Base-by-base conservation (phyloP, 2,329 filamentous ascomycete species). In the Lecanosticta acicola region DNA sequence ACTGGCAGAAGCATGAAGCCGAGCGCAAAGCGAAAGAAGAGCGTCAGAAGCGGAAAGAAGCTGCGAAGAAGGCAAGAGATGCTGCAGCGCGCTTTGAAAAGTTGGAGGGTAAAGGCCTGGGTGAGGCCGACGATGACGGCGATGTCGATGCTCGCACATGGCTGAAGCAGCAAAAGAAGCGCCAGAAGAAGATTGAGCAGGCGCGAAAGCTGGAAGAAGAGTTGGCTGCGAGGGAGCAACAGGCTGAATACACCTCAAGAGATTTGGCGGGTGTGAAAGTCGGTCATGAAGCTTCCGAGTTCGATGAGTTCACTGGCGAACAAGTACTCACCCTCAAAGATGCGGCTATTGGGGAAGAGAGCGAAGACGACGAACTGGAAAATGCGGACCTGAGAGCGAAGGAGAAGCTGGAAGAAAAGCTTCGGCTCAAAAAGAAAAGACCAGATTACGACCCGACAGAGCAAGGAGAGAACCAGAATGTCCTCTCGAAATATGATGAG, bases 311-410 rank as follows among this genome's bases (percentile, higher is more conserved):
- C 32, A 84, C 80, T 14, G 74, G 87, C 48, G 90, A 95, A 48
- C 89, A 97, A 63, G 81, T 98, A 24, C 73, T 98, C 43, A 96
- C 91, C 0, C 77, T 98, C n/a, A 96, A 95, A 63, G 93, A 98
- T 68, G 80, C 85, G 1, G 87, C 86, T 1, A 87, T 98, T 44
- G 80, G 89, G 39, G 81, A 87, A 8, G 72, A 74, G 48, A 89
- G 88, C 20, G 85, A 89, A 48, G 91, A 87, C 2, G 93, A 97
- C 64, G 89, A 97, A 68, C 75, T 98, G 11, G 87, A 93, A 65
- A 89, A 89, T 50, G 58, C 86, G 33, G 76, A 82, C 24, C 68
- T 94, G 43, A 78, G 79, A 36, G 87, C 89, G 56, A 75, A 77
- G 48, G 86, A 93, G 64, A 80, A 79, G 62, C 71, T 90, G 17